Conservation (phyloP, 2,329 filamentous ascomycete species). For the Botryosphaeria dothidea region DNA sequence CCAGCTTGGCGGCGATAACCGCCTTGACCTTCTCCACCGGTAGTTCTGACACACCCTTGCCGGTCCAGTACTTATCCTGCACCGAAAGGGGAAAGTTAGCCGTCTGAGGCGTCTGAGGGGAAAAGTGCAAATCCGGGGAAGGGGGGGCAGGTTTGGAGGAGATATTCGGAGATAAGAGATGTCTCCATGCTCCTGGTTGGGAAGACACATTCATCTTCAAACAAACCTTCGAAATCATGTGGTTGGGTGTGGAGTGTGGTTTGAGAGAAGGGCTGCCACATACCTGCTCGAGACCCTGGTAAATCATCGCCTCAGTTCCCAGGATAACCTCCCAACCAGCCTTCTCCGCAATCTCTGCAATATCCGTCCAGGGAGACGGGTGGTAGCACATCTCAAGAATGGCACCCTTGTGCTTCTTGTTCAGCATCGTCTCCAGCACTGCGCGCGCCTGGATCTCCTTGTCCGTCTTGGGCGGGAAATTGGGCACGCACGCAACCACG, state of each 20-base stretch:
- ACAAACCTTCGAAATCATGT: background rate
- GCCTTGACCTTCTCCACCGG: constrained; percentile 62
- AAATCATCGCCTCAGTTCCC: constrained; percentile 76
- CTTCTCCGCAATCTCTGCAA: constrained; percentile 61
- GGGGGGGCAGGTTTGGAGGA: background rate
- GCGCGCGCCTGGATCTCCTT: constrained; percentile 63
- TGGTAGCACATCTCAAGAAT: constrained; percentile 86
- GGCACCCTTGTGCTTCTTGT: constrained; percentile 60
- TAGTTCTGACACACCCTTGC: constrained; percentile 57
- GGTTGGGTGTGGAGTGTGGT: background rate
- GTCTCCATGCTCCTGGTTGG: background rate
- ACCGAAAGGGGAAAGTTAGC: constrained; percentile 1
- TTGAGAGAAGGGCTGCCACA: constrained; percentile 17
- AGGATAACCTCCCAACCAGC: constrained; percentile 73
- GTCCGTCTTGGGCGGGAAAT: constrained; percentile 67
- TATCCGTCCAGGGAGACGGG: constrained; percentile 67
- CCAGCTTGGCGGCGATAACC: constrained; percentile 42
- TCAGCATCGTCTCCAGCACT: constrained; percentile 55
- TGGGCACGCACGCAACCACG: constrained; percentile 73
- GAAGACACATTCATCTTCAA: background rate
- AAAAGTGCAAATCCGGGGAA: constrained; percentile 18
- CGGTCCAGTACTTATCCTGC: constrained; percentile 61
- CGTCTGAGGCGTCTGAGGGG: constrained; percentile 12
- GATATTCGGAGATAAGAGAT: background rate
- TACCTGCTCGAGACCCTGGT: constrained; percentile 71